Evolutionary conservation across 1,284 basidiomycete species (phyloP), one percentile per base, ranked within the genome.

Genomic region (Phylloporus sp.): DNA sequence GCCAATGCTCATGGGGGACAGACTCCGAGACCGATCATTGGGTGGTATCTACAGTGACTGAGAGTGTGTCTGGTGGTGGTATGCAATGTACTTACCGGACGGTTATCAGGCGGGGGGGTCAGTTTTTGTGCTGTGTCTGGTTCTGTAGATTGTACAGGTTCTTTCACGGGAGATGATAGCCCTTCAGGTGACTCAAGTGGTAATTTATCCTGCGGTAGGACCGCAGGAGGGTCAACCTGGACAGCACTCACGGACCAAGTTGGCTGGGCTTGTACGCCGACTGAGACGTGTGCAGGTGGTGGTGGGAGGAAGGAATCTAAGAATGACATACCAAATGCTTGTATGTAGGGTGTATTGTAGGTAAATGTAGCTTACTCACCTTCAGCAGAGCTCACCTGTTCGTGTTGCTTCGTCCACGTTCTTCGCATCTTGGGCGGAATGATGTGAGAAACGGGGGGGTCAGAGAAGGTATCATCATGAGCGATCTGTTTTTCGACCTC

Each of bases 351-450:
- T 4, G 24, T 64, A 28, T 44, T 11, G 15, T 50, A 58, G 24
- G 64, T 44, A 62, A 54, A 50, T 2, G 28, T 40, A 54, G 31
- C 10, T 32, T 56, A 74, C 81, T 80, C 73, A 84, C 82, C 69
- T 65, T 72, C 61, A 10, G 63, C 66, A 34, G 67, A 65, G 71
- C 75, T 78, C 68, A 77, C 73, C 70, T 80, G 80, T 62, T 84
- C 81, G 57, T 71, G 62, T 67, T 78, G 80, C 70, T 77, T 84
- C 53, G 75, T 77, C 85, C 86, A 87, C 26, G 81, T 78, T 69
- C 83, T 81, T 49, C 86, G 79, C 83, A 87, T 83, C 75, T 85
- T 87, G 29, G 86, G 86, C 40, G 86, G 86, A 26, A 87, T 78
- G 63, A 71, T 70, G 61, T 68, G 69, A 40, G 69, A 63, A 31